Evolutionary conservation across 2,329 filamentous ascomycete genomes (phyloP), one percentile per base, ranked within the genome.

Genomic region (Clonostachys byssicola): DNA sequence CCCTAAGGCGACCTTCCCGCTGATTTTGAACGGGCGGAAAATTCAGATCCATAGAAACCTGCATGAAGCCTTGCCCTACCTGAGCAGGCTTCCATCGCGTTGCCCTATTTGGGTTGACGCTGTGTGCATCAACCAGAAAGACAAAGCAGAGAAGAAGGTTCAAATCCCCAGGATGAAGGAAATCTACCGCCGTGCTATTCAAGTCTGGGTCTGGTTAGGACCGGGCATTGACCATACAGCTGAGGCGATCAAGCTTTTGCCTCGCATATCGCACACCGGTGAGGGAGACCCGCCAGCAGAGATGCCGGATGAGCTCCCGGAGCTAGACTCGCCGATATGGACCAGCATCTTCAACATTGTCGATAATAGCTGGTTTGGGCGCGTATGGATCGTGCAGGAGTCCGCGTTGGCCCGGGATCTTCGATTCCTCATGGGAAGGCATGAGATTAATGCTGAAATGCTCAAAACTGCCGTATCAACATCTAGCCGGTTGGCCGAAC

Each of bases 111-210:
- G 36, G 36, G 36, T 39, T 7, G 36, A 39, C 17, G 36, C 36
- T 18, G 17, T 39, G 14, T 39, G 36, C 36, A 39, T 39, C 36
- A 18, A 39, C 36, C 36, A 39, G 36, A 2, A 49, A 63, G 17
- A 39, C 17, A 18, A n/a, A 12, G 14, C 7, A 3, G 36, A 39
- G 36, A n/a, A 18, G 17, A n/a, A 12, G 14, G 14, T n/a, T 18
- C 12, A 39, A 12, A 18, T 39, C 36, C 36, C 10, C 14, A n/a
- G 17, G 36, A 39, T 39, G 36, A 39, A 5, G 12, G 14, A 6
- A 12, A 39, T 39, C 12, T 39, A 39, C 36, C 14, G 12, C 5
- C 14, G 14, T n/a, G 36, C 12, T 7, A n/a, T n/a, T 3, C 14
- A 39, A 8, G 36, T 39, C 7, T n/a, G 14, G 36, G 14, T 39